These are phyloP conservation scores for Talaromyces atroroseus DNA, from an alignment of 2,329 filamentous ascomycete species.

Conservation along the genomic window DNA sequence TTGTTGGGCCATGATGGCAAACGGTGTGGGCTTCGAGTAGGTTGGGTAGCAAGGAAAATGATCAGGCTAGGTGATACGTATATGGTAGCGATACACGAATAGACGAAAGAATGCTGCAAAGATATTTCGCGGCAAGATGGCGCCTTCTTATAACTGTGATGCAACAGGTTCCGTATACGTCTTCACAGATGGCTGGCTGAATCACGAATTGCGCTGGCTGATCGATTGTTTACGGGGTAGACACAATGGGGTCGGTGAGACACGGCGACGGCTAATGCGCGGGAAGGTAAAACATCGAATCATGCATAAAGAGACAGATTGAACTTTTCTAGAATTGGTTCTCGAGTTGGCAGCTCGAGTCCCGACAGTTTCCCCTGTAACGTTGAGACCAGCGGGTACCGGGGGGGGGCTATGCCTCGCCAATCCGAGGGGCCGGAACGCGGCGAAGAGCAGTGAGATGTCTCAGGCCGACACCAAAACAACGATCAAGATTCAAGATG, in stretches of 20 bases:
- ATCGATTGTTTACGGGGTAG: not conserved
- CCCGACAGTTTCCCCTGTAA: slow-evolving; percentile 1
- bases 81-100: not conserved
- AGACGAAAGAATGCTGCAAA: not conserved
- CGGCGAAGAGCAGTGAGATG: slow-evolving; percentile 19
- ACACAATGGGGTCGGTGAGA: slow-evolving; percentile 2
- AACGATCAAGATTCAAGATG: not conserved
- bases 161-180: not conserved
- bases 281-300: not conserved
- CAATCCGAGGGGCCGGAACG: slow-evolving; percentile 9
- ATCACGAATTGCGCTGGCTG: not conserved
- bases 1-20: slow-evolving; percentile 33
- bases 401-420: slow-evolving; percentile 9
- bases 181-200: not conserved
- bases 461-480: slow-evolving; percentile 17
- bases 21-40: slow-evolving; percentile 2
- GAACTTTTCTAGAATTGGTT: not conserved
- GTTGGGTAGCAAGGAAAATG: not conserved
- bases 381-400: slow-evolving; percentile 6
- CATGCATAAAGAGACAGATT: not conserved
- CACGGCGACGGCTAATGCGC: not conserved
- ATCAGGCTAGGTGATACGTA: not conserved
- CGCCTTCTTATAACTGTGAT: not conserved
- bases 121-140: not conserved
- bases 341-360: not conserved